phyloP scores from a whole-genome alignment of 257 asterid species.

The Gentiana straminea region DNA sequence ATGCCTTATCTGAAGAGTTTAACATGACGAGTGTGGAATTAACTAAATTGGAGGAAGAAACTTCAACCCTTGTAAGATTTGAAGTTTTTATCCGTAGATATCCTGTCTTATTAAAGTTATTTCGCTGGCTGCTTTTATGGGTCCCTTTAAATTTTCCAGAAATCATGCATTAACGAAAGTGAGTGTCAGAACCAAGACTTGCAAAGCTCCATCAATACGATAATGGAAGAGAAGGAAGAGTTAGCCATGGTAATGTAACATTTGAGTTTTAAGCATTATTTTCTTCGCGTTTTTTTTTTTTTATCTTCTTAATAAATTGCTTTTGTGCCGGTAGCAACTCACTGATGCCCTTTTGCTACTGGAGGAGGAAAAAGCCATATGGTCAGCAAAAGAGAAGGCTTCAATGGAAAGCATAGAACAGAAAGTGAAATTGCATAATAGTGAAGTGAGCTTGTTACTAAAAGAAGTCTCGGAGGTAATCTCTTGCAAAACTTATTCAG shows the following conservation, averaged over 20 bases:
- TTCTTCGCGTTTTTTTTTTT: conserved; percentile 2
- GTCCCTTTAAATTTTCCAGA: conserved; percentile 31
- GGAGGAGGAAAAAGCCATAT: conserved; percentile 95
- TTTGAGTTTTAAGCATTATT: neutral
- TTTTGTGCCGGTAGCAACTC: conserved; percentile 52
- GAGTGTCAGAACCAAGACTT: conserved; percentile 22
- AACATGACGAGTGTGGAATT: conserved; percentile 43
- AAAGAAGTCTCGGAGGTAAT: conserved; percentile 55
- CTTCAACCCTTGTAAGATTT: conserved; percentile 57
- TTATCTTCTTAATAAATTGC: conserved; percentile 4
- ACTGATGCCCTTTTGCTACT: conserved; percentile 75
- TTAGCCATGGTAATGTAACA: conserved; percentile 48
- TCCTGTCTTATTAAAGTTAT: neutral
- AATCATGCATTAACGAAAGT: conserved; percentile 47
- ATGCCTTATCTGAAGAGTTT: conserved; percentile 45
- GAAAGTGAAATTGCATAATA: conserved; percentile 32
- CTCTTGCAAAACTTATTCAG: conserved; percentile 1
- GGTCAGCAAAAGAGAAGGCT: conserved; percentile 87
- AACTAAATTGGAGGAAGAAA: conserved; percentile 48
- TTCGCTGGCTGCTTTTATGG: conserved; percentile 8
- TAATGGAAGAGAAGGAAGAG: conserved; percentile 74
- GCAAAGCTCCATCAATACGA: conserved; percentile 35
- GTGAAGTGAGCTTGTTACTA: conserved; percentile 44
- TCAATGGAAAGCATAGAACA: conserved; percentile 54
- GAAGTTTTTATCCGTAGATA: too few relatives aligned